phyloP scores from a whole-genome alignment of 805 yeast species.

The Candida koratica region DNA sequence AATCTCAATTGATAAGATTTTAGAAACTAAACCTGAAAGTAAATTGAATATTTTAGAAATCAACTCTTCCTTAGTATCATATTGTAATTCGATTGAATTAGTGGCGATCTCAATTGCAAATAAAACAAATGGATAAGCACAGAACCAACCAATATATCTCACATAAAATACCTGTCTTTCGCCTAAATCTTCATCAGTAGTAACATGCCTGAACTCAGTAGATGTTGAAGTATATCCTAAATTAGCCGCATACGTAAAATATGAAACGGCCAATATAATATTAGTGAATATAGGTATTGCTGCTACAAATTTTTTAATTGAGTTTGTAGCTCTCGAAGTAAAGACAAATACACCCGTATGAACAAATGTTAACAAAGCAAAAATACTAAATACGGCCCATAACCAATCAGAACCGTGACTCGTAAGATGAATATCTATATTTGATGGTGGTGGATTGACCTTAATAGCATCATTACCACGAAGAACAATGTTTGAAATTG shows the following conservation, averaged over 20 bases:
- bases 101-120: constrained; percentile 30
- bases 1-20: constrained; percentile 43
- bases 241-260: constrained; percentile 55
- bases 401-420: constrained; percentile 62
- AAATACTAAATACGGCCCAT: constrained; percentile 57
- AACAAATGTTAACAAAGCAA: constrained; percentile 35
- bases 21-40: constrained; percentile 37
- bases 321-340: constrained; percentile 20
- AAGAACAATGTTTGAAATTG: constrained; percentile 9
- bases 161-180: constrained; percentile 54
- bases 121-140: constrained; percentile 46
- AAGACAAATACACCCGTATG: constrained; percentile 24
- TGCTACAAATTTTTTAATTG: constrained; percentile 32
- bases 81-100: constrained; percentile 27
- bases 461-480: constrained; percentile 36
- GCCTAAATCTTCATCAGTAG: constrained; percentile 24
- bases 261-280: constrained; percentile 43
- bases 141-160: constrained; percentile 55
- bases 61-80: constrained; percentile 28
- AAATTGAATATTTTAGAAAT: constrained; percentile 25
- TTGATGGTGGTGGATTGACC: constrained; percentile 38
- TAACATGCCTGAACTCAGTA: constrained; percentile 48
- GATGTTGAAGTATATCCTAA: constrained; percentile 50
- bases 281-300: constrained; percentile 41
- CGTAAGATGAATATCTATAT: constrained; percentile 50